Evolutionary conservation across 2,329 filamentous ascomycete species (phyloP).

Genomic region (Fusarium sarcochroum): DNA sequence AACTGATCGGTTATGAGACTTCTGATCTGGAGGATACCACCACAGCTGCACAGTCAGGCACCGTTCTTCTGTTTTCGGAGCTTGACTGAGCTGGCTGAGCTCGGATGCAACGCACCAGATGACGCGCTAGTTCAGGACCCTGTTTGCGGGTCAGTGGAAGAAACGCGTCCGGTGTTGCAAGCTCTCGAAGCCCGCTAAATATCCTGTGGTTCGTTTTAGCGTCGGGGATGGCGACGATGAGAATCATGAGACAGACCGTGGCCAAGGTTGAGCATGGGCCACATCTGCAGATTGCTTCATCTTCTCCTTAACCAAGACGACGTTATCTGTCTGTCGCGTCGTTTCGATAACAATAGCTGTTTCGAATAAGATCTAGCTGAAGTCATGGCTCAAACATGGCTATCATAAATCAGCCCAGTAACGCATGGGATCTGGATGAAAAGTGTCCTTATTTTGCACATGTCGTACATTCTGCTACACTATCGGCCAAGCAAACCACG

Average conservation of each 20-base stretch:
- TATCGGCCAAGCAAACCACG: conserved; percentile 19
- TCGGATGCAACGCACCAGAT: conserved; percentile 30
- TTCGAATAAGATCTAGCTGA: conserved; percentile 38
- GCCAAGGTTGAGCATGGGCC: conserved; percentile 33
- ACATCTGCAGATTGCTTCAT: conserved; percentile 44
- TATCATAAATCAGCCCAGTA: conserved; percentile 37
- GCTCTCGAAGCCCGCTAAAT: conserved; percentile 35
- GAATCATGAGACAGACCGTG: conserved; percentile 39
- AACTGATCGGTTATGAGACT: conserved; percentile 1
- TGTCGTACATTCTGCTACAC: conserved; percentile 10
- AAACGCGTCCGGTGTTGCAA: conserved; percentile 39
- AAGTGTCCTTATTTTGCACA: conserved; percentile 23
- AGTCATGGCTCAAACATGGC: conserved; percentile 30
- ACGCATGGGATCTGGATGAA: conserved; percentile 21
- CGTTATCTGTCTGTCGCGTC: conserved; percentile 33
- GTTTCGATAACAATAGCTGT: conserved; percentile 35
- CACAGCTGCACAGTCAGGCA: conserved; percentile 12
- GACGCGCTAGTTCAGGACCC: conserved; percentile 37
- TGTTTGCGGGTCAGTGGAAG: conserved; percentile 40
- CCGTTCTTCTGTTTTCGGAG: conserved; percentile 18
- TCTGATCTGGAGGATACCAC: conserved; percentile 3
- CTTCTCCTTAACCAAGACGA: conserved; percentile 34
- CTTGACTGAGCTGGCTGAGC: conserved; percentile 12
- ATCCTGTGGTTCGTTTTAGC: conserved; percentile 46
- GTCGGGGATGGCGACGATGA: conserved; percentile 42